phyloP scores from a whole-genome alignment of 345 rosid species.

The Eucalyptus viminalis region DNA sequence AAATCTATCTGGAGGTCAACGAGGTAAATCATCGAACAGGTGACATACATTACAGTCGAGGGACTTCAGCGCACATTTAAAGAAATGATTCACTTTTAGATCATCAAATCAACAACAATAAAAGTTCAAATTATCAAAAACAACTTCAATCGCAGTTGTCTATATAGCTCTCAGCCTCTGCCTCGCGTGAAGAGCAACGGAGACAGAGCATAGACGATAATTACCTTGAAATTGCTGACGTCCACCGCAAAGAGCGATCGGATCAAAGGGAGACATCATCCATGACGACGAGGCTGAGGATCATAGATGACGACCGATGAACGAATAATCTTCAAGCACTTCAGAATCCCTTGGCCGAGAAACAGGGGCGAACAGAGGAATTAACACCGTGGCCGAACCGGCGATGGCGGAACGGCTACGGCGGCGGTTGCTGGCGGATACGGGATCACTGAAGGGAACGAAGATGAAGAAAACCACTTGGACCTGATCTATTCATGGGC shows the following conservation, averaged over 20 bases:
- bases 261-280: background rate
- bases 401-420: no score
- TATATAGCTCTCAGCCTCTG: background rate
- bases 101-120: background rate
- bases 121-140: background rate
- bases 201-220: background rate
- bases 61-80: background rate
- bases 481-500: background rate
- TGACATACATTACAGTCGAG: background rate
- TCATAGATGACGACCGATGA: background rate
- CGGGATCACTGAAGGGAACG: no score
- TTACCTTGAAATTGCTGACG: background rate
- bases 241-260: rapidly evolving
- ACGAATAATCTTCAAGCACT: background rate
- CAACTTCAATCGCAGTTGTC: no score
- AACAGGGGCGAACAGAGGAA: no score
- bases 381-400: no score
- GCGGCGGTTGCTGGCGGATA: no score
- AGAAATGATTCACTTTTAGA: no score
- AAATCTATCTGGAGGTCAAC: background rate
- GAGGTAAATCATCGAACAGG: background rate
- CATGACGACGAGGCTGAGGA: no score
- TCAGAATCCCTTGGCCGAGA: no score
- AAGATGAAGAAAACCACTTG: no score
- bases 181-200: background rate